Conservation (phyloP, 768 basidiomycete species). For the Tylopilus sp. region DNA sequence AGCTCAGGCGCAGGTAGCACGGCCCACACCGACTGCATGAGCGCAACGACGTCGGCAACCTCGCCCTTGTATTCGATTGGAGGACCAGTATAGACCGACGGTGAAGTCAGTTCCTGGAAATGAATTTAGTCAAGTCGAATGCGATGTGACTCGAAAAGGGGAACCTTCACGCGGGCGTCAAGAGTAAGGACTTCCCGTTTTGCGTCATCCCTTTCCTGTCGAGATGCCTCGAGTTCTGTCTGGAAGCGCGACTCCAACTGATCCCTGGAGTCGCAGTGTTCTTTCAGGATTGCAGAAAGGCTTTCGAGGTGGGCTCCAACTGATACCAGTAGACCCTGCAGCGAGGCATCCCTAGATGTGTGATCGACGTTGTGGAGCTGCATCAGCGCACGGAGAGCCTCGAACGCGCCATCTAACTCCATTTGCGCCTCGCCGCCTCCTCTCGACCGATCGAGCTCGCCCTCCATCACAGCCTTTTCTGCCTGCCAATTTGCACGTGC, state of each 20-base stretch:
- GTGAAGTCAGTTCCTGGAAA: slow-evolving; percentile 22
- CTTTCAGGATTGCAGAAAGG: slow-evolving; percentile 44
- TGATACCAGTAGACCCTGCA: slow-evolving; percentile 47
- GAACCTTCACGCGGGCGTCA: slow-evolving; percentile 40
- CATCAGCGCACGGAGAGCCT: slow-evolving; percentile 48
- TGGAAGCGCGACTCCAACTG: slow-evolving; percentile 54
- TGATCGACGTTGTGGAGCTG: slow-evolving; percentile 56
- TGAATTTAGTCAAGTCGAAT: not conserved
- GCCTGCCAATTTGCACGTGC: slow-evolving; percentile 50
- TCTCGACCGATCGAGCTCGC: slow-evolving; percentile 46
- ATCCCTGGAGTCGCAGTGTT: slow-evolving; percentile 39
- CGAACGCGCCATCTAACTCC: slow-evolving; percentile 52
- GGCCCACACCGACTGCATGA: slow-evolving; percentile 74
- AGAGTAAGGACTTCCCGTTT: slow-evolving; percentile 39
- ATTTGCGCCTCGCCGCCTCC: slow-evolving; percentile 37
- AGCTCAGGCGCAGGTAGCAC: slow-evolving; percentile 83
- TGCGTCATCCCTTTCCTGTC: slow-evolving; percentile 50
- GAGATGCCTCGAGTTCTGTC: slow-evolving; percentile 51
- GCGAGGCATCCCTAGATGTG: slow-evolving; percentile 43
- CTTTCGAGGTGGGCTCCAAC: slow-evolving; percentile 50
- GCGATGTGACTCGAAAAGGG: not conserved
- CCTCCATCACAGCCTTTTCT: slow-evolving; percentile 47
- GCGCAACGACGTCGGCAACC: slow-evolving; percentile 51
- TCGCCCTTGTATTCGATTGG: slow-evolving; percentile 39
- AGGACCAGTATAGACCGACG: slow-evolving; percentile 25